Evolutionary conservation across 2,329 filamentous ascomycete species (phyloP), one percentile per base, ranked within the genome.

Genomic region (Aureobasidium sp.): DNA sequence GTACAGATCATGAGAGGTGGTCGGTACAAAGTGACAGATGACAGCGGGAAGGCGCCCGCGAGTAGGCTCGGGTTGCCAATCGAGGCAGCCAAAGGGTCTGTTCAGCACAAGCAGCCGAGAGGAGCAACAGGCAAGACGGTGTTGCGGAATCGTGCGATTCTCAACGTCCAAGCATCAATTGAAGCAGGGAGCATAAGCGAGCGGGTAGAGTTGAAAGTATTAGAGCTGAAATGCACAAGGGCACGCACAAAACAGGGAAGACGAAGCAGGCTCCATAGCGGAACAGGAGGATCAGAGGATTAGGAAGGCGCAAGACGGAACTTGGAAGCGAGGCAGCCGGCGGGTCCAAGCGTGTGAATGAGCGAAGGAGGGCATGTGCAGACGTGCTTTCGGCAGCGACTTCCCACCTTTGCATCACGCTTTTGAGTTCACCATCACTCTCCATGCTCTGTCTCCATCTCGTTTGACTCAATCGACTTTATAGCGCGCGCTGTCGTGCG

Each of bases 11-110:
- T 32, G 57, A 51, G 36, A 51, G 55, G 32, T 47, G 55, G 7
- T 37, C 23, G 42, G 42, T 59, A 59, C 44, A 51, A 34, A 50
- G 44, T 60, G 57, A 60, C 57, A 60, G 57, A 13, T 60, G 57
- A 60, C 57, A 60, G 57, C 57, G 44, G 57, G 46, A 60, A 32
- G 57, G 46, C 57, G 57, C 26, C 39, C 39, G 12, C 12, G 23
- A 39, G 44, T 15, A 48, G 55, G 55, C 55, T 59, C 55, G 23
- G 34, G 27, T 59, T 59, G 55, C 55, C 55, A 42, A 26, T 29
- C 41, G 53, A 34, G 55, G 27, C 46, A 59, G 44, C 42, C 42
- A 44, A 37, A 59, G 34, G 53, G 53, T 57, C 53, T 46, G 23
- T 23, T 48, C 26, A 29, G 37, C 13, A 36, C 53, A 46, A 46